Conservation (phyloP, 140 eudicot species). For the Flaveria floridana region DNA sequence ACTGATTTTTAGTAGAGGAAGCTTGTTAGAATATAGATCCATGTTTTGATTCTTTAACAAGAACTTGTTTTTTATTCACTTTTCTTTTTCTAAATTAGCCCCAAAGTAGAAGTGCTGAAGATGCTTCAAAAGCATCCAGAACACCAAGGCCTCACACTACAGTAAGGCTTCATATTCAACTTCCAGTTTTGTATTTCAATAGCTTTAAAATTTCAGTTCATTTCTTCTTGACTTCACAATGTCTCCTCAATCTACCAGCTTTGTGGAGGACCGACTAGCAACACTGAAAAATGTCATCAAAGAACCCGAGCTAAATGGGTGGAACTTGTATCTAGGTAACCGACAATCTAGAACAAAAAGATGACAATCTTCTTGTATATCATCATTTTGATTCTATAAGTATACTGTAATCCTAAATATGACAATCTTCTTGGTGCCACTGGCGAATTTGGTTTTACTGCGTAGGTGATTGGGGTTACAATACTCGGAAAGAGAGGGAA, state of each 20-base stretch:
- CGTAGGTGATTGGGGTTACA: conserved; percentile 97
- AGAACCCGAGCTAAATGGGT: conserved; percentile 73
- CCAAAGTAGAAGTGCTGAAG: conserved; percentile 93
- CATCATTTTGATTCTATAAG: neutral
- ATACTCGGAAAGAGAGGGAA: conserved; percentile 88
- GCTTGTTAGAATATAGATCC: neutral
- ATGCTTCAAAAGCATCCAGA: conserved; percentile 84
- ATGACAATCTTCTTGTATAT: conserved; percentile 3
- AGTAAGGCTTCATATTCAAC: conserved; percentile 47
- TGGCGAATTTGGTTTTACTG: neutral
- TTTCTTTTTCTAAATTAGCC: conserved; percentile 44
- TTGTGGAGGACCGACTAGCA: conserved; percentile 96
- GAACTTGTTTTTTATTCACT: neutral
- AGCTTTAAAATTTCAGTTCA: neutral
- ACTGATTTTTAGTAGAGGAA: conserved; percentile 21
- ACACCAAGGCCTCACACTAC: conserved; percentile 78
- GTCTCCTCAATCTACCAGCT: conserved; percentile 42
- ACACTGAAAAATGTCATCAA: conserved; percentile 92
- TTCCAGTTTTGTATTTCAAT: neutral
- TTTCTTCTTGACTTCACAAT: neutral
- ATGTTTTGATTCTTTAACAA: conserved; percentile 21
- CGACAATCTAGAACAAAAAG: neutral
- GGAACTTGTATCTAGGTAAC: conserved; percentile 96
- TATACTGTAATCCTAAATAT: neutral
- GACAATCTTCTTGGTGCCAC: neutral